Conservation (phyloP, 2,329 filamentous ascomycete genomes). For the Beauveria varroae region DNA sequence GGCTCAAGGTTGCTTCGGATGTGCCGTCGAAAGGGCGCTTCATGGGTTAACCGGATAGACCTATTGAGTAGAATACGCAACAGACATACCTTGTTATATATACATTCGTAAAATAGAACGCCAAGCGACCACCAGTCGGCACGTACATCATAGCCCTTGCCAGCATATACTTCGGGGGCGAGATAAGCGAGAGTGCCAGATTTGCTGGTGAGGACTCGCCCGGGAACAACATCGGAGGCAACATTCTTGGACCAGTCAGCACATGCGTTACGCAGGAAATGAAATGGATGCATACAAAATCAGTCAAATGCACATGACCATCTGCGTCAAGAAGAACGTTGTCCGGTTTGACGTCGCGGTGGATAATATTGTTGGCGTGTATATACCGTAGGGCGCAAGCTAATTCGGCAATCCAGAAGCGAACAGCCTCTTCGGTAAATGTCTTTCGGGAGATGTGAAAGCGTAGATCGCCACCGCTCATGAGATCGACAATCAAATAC, state of each 20-base stretch:
- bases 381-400: conserved; percentile 87
- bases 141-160: conserved; percentile 79
- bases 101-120: conserved; percentile 98
- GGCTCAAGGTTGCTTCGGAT: conserved; percentile 71
- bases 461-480: conserved; percentile 93
- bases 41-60: conserved; percentile 15
- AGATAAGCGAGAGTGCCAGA: conserved; percentile 94
- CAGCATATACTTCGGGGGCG: conserved; percentile 89
- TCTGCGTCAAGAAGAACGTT: conserved; percentile 83
- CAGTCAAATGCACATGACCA: conserved; percentile 92
- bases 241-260: conserved; percentile 65
- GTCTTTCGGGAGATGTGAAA: conserved; percentile 98
- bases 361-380: conserved; percentile 79
- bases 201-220: conserved; percentile 83
- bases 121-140: conserved; percentile 99
- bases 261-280: neutral
- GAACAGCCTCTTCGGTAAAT: conserved; percentile 93
- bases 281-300: conserved; percentile 63
- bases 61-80: neutral
- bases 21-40: conserved; percentile 90
- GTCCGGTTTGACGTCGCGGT: conserved; percentile 86
- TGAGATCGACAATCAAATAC: conserved; percentile 96
- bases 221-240: conserved; percentile 81
- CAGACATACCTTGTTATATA: conserved; percentile 82
- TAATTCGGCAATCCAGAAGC: conserved; percentile 94